Percentiles rank a stretch among this genome's conserved stretches.
Evolutionary conservation across 768 basidiomycete species (phyloP).

Genomic region (Amanita rimosa): DNA sequence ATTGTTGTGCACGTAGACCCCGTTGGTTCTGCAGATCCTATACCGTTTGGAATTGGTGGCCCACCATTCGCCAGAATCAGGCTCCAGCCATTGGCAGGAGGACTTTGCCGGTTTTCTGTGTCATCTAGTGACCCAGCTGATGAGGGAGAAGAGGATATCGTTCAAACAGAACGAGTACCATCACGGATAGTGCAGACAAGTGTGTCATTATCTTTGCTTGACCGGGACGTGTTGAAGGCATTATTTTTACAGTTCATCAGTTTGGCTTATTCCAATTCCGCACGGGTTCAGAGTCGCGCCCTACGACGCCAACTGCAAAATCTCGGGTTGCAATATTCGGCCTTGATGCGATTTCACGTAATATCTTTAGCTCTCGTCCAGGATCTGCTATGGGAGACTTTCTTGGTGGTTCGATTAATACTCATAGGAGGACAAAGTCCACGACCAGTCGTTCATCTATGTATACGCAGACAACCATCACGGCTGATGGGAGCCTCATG

Average conservation of each 20-base stretch:
- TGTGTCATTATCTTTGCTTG: slow-evolving; percentile 24
- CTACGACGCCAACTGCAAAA: slow-evolving; percentile 73
- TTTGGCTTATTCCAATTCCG: slow-evolving; percentile 84
- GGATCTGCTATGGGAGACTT: slow-evolving; percentile 65
- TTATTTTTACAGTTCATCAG: slow-evolving; percentile 53
- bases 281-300: slow-evolving; percentile 62
- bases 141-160: slow-evolving; percentile 72
- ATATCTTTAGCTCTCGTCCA: slow-evolving; percentile 66
- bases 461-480: slow-evolving; percentile 59
- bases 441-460: slow-evolving; percentile 62
- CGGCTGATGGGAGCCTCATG: slow-evolving; percentile 53
- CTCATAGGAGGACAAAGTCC: slow-evolving; percentile 61
- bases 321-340: slow-evolving; percentile 84
- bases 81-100: slow-evolving; percentile 76
- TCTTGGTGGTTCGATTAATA: slow-evolving; percentile 62
- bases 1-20: slow-evolving; percentile 82
- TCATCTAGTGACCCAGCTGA: slow-evolving; percentile 65
- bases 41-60: slow-evolving; percentile 60
- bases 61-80: slow-evolving; percentile 75
- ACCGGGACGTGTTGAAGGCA: not conserved
- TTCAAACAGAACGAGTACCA: slow-evolving; percentile 65
- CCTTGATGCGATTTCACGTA: slow-evolving; percentile 82
- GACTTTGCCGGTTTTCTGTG: slow-evolving; percentile 70
- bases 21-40: slow-evolving; percentile 58
- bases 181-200: slow-evolving; percentile 74